phyloP scores from a whole-genome alignment of 1,139 yeast genomes.

The Geotrichum reessii region DNA sequence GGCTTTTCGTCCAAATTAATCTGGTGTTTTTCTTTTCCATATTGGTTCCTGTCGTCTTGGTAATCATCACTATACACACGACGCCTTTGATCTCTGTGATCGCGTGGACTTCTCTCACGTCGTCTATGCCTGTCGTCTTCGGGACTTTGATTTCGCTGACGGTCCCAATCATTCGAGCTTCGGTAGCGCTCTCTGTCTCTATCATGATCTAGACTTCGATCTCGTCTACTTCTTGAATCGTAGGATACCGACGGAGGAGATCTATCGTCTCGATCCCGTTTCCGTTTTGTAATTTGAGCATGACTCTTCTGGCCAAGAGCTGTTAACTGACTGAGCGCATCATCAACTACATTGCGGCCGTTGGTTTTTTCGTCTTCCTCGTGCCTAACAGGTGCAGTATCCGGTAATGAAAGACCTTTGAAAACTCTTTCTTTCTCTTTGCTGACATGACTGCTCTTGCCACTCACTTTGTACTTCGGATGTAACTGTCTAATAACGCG shows the following conservation, averaged over 20 bases:
- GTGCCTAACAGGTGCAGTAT: constrained; percentile 14
- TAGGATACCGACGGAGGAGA: constrained; percentile 5
- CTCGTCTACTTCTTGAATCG: not conserved
- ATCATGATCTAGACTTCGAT: not conserved
- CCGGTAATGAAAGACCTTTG: constrained; percentile 26
- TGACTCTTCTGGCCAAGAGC: not conserved
- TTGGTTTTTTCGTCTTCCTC: not conserved
- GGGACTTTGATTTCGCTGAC: not conserved
- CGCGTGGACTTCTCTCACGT: constrained; percentile 2
- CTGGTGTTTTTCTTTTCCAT: constrained; percentile 15
- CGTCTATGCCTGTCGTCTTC: constrained; percentile 2
- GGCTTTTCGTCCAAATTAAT: constrained; percentile 34
- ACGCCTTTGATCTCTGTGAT: not conserved
- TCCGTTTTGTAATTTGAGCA: not conserved
- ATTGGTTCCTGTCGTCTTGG: constrained; percentile 14
- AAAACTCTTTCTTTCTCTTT: constrained; percentile 18
- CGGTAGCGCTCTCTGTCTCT: not conserved
- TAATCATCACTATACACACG: constrained; percentile 11
- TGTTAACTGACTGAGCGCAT: constrained; percentile 13
- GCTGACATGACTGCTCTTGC: not conserved
- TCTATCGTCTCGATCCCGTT: not conserved
- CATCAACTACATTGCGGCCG: constrained; percentile 12
- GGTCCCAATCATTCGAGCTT: not conserved
- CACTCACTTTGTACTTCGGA: constrained; percentile 26
- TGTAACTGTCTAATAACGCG: constrained; percentile 35